Conservation (phyloP, 2,329 filamentous ascomycete genomes). For the Drechslerella stenobrocha region DNA sequence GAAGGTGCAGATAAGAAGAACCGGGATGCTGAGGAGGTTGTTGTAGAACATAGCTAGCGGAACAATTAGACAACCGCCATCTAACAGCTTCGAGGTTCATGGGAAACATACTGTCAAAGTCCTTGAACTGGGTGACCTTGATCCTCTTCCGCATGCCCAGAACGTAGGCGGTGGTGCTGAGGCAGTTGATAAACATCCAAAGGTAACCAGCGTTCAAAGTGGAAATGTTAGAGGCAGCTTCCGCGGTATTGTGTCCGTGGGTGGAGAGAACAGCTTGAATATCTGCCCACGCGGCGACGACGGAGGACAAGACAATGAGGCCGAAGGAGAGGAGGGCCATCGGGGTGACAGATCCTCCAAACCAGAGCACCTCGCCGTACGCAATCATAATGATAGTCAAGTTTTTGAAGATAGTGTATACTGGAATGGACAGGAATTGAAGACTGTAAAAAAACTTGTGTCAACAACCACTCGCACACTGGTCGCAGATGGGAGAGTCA, state of each 20-base stretch:
- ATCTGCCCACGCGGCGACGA: conserved; percentile 96
- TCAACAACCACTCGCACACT: background rate
- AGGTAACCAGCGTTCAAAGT: conserved; percentile 93
- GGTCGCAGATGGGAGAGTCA: background rate
- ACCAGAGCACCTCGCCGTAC: conserved; percentile 98
- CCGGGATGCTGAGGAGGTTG: conserved; percentile 93
- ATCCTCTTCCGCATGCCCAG: conserved; percentile 97
- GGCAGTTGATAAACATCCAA: conserved; percentile 97
- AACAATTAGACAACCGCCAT: conserved; percentile 54
- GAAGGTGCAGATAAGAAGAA: conserved; percentile 79
- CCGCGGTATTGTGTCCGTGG: conserved; percentile 60
- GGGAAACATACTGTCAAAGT: conserved; percentile 85
- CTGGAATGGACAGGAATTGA: conserved; percentile 93
- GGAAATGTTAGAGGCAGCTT: conserved; percentile 74
- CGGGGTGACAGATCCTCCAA: conserved; percentile 85
- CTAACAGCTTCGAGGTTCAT: background rate
- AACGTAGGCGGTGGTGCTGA: conserved; percentile 88
- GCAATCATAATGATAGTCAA: conserved; percentile 98
- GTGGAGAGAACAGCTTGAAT: conserved; percentile 79
- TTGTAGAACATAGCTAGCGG: conserved; percentile 98
- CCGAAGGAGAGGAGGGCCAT: conserved; percentile 91
- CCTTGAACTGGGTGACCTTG: conserved; percentile 99
- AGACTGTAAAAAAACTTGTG: conserved; percentile 58
- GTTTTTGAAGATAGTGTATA: conserved; percentile 99
- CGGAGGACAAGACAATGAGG: conserved; percentile 90